Evolutionary conservation across 2,329 filamentous ascomycete genomes (phyloP).

Genomic region (Colletotrichum sp.): DNA sequence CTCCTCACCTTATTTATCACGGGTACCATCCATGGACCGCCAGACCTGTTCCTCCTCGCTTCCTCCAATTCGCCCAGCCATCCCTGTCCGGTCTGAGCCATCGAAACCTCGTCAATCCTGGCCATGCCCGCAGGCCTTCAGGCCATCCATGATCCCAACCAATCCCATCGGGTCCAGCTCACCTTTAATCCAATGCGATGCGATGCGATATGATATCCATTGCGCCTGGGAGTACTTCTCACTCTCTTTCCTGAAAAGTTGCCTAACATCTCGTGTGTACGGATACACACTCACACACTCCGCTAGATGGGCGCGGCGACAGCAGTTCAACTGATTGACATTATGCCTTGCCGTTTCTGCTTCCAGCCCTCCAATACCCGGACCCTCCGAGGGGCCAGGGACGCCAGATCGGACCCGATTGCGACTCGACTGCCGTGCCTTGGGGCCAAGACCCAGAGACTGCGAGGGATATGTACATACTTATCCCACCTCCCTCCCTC

Average conservation of each 20-base stretch:
- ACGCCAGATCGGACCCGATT: slow-evolving; percentile 3
- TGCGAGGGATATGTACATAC: neutral
- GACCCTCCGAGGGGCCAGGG: neutral
- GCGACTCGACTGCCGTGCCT: slow-evolving; percentile 1
- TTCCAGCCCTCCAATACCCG: neutral
- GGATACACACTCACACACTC: neutral
- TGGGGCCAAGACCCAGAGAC: neutral
- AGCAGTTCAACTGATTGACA: neutral
- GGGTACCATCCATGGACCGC: neutral
- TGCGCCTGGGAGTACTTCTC: neutral
- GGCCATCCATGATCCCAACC: neutral
- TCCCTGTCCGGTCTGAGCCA: slow-evolving; percentile 15
- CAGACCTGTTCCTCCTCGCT: neutral
- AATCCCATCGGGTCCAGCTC: neutral
- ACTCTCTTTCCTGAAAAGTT: neutral
- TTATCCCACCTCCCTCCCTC: neutral
- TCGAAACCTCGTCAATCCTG: slow-evolving; percentile 19
- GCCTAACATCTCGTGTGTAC: too few species aligned
- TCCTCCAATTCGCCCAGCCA: slow-evolving; percentile 33
- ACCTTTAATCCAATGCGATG: neutral
- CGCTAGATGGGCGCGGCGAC: neutral
- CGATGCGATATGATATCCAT: neutral
- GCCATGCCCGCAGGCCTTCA: neutral
- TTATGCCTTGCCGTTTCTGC: neutral
- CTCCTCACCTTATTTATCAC: neutral